Evolutionary conservation across 768 basidiomycete genomes (phyloP).

Genomic region (Amanita pseudoporphyria): DNA sequence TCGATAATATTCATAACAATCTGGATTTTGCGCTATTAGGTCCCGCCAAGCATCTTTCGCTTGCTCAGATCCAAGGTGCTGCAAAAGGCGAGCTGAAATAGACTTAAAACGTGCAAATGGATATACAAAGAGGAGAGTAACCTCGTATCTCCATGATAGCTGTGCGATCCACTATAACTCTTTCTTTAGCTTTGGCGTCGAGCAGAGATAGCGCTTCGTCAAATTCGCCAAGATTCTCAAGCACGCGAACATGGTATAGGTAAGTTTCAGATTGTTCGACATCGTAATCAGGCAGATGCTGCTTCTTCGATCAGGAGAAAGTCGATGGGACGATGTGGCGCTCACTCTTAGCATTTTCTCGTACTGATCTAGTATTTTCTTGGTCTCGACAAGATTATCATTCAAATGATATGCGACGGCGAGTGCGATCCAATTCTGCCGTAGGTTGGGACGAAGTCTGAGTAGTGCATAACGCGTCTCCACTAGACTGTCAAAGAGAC

Average conservation of each 20-base stretch:
- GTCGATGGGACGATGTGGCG: neutral
- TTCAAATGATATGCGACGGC: constrained; percentile 86
- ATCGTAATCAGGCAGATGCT: constrained; percentile 75
- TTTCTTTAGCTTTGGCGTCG: constrained; percentile 53
- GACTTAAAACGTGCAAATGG: constrained; percentile 6
- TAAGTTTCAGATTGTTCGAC: constrained; percentile 77
- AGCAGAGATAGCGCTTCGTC: constrained; percentile 52
- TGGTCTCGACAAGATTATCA: constrained; percentile 61
- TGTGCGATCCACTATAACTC: constrained; percentile 62
- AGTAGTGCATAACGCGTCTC: constrained; percentile 79
- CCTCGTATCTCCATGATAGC: constrained; percentile 63
- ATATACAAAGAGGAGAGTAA: constrained; percentile 17
- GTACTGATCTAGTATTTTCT: constrained; percentile 65
- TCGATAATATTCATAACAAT: constrained; percentile 71
- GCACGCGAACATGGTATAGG: constrained; percentile 63
- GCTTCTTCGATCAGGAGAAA: neutral
- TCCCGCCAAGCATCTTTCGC: constrained; percentile 76
- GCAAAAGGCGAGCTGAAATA: constrained; percentile 63
- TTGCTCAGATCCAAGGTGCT: constrained; percentile 52
- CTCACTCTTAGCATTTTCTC: constrained; percentile 61
- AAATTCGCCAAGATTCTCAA: constrained; percentile 65
- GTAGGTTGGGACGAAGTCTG: constrained; percentile 67
- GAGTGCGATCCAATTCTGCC: constrained; percentile 84
- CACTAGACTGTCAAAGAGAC: constrained; percentile 68
- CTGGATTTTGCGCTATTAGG: constrained; percentile 80